Evolutionary conservation across 495 filamentous ascomycete species (phyloP).

Genomic region (Hypoxylon trugodes): DNA sequence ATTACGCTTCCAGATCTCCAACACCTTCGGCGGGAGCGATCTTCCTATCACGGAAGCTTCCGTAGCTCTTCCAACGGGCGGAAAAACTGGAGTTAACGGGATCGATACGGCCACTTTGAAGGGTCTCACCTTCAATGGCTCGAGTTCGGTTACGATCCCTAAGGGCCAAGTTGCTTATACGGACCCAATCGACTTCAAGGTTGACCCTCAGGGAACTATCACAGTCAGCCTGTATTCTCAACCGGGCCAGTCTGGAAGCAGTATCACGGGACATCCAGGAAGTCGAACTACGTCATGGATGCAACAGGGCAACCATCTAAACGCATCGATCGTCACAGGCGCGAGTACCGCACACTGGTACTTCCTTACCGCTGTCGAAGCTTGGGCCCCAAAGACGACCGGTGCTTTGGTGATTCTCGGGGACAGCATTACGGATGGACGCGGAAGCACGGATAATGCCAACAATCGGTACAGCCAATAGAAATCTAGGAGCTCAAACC

Average conservation of each 20-base stretch:
- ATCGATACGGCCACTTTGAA: constrained; percentile 61
- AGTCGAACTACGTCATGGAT: constrained; percentile 72
- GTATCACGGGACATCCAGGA: constrained; percentile 72
- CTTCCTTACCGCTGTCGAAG: constrained; percentile 70
- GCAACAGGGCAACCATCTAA: constrained; percentile 62
- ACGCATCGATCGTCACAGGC: constrained; percentile 55
- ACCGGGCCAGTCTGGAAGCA: constrained; percentile 62
- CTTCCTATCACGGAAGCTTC: constrained; percentile 68
- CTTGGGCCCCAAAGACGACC: constrained; percentile 53
- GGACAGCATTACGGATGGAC: constrained; percentile 79
- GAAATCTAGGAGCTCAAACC: background rate
- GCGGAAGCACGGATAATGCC: constrained; percentile 67
- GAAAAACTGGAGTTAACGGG: constrained; percentile 59
- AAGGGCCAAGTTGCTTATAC: constrained; percentile 67
- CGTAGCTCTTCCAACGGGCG: constrained; percentile 60
- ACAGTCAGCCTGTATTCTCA: constrained; percentile 67
- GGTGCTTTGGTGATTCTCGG: constrained; percentile 69
- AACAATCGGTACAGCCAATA: constrained; percentile 69
- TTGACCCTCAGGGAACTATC: constrained; percentile 58
- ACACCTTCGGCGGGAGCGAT: constrained; percentile 70
- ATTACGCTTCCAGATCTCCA: constrained; percentile 71
- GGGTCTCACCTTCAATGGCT: constrained; percentile 65
- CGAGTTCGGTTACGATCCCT: constrained; percentile 61
- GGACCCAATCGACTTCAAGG: constrained; percentile 67
- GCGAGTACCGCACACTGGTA: constrained; percentile 62